Conservation (phyloP, 192 early-diverging fungal species). For the Coemansia sp. region DNA sequence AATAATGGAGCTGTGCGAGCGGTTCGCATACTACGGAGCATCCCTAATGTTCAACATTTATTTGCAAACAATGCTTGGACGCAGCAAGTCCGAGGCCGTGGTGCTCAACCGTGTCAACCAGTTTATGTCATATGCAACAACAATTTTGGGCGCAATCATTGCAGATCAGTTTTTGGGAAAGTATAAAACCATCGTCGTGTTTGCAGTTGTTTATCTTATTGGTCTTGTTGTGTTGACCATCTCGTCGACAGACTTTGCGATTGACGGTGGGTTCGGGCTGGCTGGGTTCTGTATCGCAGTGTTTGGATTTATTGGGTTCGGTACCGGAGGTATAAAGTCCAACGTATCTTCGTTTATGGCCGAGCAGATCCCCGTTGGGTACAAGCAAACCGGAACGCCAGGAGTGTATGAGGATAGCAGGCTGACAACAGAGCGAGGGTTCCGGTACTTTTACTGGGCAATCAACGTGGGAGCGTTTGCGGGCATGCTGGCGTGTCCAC, state of each 20-base stretch:
- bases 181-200: constrained; percentile 68
- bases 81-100: constrained; percentile 40
- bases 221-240: constrained; percentile 64
- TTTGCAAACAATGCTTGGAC: constrained; percentile 50
- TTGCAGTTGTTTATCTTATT: constrained; percentile 60
- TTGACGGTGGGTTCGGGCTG: constrained; percentile 54
- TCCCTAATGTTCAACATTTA: constrained; percentile 61
- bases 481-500: constrained; percentile 58
- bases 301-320: constrained; percentile 63
- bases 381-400: constrained; percentile 48
- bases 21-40: constrained; percentile 61
- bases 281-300: constrained; percentile 66
- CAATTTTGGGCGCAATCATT: constrained; percentile 61
- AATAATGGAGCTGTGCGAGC: constrained; percentile 60
- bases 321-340: constrained; percentile 75
- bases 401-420: constrained; percentile 61
- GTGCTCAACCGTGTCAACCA: constrained; percentile 55
- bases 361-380: constrained; percentile 65
- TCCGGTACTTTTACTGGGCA: constrained; percentile 75
- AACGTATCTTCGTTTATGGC: constrained; percentile 74
- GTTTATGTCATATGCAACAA: constrained; percentile 59
- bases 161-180: constrained; percentile 73
- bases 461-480: constrained; percentile 61
- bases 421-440: constrained; percentile 67
- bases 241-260: constrained; percentile 59